These are phyloP conservation scores for Calvatia gigantea DNA, from an alignment of 768 basidiomycete genomes.

Conservation along the genomic window DNA sequence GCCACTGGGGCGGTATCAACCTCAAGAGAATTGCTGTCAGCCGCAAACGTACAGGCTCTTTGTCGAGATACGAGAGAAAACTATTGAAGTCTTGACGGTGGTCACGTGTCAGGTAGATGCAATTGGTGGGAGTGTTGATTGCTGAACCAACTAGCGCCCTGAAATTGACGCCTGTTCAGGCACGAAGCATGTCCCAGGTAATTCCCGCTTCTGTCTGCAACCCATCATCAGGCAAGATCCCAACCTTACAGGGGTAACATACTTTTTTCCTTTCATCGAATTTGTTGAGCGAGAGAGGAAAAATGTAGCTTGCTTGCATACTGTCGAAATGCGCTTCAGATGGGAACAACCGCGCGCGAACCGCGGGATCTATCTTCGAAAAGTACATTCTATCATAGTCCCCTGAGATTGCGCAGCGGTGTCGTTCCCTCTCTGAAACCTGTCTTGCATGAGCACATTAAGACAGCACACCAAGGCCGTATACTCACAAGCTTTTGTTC, in stretches of 20 bases:
- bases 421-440: conserved; percentile 15
- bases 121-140: conserved; percentile 18
- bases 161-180: conserved; percentile 16
- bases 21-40: neutral
- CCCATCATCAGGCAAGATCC: neutral
- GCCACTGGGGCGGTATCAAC: conserved; percentile 12
- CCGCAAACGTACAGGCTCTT: conserved; percentile 7
- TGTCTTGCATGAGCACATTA: neutral
- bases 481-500: neutral
- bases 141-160: conserved; percentile 4
- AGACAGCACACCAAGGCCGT: neutral
- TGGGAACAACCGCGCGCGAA: neutral
- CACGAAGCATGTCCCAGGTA: conserved; percentile 13
- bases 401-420: conserved; percentile 16
- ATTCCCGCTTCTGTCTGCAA: conserved; percentile 4
- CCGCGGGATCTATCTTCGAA: neutral
- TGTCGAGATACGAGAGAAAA: conserved; percentile 12
- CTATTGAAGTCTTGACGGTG: conserved; percentile 6
- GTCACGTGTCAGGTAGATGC: conserved; percentile 14
- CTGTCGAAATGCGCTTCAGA: neutral
- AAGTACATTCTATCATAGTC: conserved; percentile 11
- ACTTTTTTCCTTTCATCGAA: conserved; percentile 10
- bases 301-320: conserved; percentile 16
- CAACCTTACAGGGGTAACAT: neutral
- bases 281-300: conserved; percentile 15